These are phyloP conservation scores for Chlorella variabilis DNA, from an alignment of 163 green algal species.

Conservation along the genomic window DNA sequence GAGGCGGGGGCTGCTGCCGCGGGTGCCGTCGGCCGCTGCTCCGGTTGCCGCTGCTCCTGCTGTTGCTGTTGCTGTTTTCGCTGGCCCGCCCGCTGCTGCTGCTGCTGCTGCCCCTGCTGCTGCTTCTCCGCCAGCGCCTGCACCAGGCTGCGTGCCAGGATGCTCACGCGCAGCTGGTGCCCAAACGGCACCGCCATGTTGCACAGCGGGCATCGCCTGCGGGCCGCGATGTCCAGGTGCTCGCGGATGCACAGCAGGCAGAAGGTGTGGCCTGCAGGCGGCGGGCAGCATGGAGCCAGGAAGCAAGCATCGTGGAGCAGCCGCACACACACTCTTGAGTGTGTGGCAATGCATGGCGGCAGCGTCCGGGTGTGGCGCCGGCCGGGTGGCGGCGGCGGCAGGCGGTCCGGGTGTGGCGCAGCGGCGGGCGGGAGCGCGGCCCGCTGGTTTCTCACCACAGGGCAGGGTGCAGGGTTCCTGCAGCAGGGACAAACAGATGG, in stretches of 20 bases:
- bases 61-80: background rate
- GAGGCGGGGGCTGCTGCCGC: too few species aligned
- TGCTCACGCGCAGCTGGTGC: conserved; percentile 12
- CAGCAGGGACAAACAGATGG: background rate
- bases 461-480: background rate
- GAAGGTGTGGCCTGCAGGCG: conserved; percentile 13
- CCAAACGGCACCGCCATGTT: background rate
- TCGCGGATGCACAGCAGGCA: background rate
- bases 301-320: too few species aligned
- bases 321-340: too few species aligned
- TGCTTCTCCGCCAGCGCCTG: background rate
- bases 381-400: background rate
- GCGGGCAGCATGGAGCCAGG: background rate
- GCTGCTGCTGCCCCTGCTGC: background rate
- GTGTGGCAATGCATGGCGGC: too few species aligned
- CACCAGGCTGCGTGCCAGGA: background rate
- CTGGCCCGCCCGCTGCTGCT: background rate
- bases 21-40: too few species aligned
- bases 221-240: background rate
- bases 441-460: conserved; percentile 10
- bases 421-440: too few species aligned
- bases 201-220: background rate
- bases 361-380: too few species aligned
- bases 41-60: background rate
- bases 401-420: too few species aligned